These are phyloP conservation scores for Ogataea chonburiensis DNA, from an alignment of 805 yeast genomes.

Conservation along the genomic window DNA sequence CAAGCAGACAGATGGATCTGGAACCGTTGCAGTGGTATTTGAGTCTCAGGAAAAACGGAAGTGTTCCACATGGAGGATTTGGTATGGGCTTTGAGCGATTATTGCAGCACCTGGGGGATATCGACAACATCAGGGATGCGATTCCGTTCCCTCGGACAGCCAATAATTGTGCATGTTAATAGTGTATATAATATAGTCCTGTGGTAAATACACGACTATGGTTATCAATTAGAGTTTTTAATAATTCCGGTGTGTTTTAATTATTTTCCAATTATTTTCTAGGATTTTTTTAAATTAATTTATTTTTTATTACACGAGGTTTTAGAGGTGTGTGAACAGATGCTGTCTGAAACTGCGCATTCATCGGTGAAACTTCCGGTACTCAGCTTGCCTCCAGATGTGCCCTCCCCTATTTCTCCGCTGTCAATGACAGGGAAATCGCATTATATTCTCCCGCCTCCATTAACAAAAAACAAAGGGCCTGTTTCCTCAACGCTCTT, in stretches of 20 bases:
- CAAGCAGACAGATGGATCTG: constrained; percentile 51
- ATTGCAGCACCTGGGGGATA: constrained; percentile 65
- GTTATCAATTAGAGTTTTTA: no score
- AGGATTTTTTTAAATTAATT: constrained; percentile 7
- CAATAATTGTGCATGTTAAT: constrained; percentile 45
- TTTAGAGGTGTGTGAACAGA: constrained; percentile 4
- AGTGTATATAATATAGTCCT: constrained; percentile 4
- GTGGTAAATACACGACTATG: no score
- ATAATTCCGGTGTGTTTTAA: no score
- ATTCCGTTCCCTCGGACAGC: constrained; percentile 84
- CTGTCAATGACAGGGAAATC: constrained; percentile 15
- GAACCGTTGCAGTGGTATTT: constrained; percentile 77
- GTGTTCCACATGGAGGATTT: constrained; percentile 94
- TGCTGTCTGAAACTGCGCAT: constrained; percentile 10
- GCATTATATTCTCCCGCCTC: constrained; percentile 18
- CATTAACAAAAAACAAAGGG: constrained; percentile 13
- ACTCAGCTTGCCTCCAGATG: constrained; percentile 17
- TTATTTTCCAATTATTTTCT: constrained; percentile 6
- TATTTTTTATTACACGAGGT: constrained; percentile 6
- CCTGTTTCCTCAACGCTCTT: constrained; percentile 8
- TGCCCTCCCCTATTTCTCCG: constrained; percentile 16
- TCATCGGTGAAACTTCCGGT: constrained; percentile 13
- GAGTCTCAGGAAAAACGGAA: constrained; percentile 69
- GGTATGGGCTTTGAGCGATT: constrained; percentile 94
- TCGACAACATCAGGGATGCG: constrained; percentile 82